Evolutionary conservation across 2,329 filamentous ascomycete species (phyloP), one percentile per base, ranked within the genome.

Genomic region (Diplodia corticola): DNA sequence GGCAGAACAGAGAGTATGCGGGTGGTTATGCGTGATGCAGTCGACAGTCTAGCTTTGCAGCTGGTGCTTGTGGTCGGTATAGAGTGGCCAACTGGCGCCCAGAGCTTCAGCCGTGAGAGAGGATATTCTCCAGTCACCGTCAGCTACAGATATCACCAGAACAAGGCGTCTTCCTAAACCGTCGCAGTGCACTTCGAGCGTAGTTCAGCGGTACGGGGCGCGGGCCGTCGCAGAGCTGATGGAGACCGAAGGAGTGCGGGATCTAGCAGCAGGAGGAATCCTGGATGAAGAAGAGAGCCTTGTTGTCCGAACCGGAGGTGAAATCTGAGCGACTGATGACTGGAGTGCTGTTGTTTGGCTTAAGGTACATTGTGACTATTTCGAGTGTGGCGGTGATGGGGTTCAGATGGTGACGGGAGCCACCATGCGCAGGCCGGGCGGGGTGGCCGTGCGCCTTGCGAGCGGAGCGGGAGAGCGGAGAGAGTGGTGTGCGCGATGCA

Each of bases 281-380:
- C 77, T 71, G 73, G 67, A 70, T 70, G 69, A 69, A 68, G 72
- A 76, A 78, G 72, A 76, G 76, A 75, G 76, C 71, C 76, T 79
- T 79, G 77, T 75, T 76, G 74, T 70, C 70, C 69, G 70, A 71
- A 72, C 69, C 67, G 67, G 63, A 72, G 75, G 75, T 75, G 73
- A 76, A 71, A 72, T 73, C 76, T 77, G 78, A 77, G 77, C 74
- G 77, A 78, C 77, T 73, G 75, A 72, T 78, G 77, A 79, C 78
- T 78, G 78, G 75, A 78, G 77, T 73, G 71, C 69, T 70, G 68
- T 67, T 65, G 69, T 71, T 69, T 71, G 71, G 70, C 69, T 71
- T 70, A 71, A 70, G 71, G 73, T 71, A 70, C 77, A 79, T 79
- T 72, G 72, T 76, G 77, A 71, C 70, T 69, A 65, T 70, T 67